Conservation (phyloP, 805 yeast species). For the Metschnikowia sp. region DNA sequence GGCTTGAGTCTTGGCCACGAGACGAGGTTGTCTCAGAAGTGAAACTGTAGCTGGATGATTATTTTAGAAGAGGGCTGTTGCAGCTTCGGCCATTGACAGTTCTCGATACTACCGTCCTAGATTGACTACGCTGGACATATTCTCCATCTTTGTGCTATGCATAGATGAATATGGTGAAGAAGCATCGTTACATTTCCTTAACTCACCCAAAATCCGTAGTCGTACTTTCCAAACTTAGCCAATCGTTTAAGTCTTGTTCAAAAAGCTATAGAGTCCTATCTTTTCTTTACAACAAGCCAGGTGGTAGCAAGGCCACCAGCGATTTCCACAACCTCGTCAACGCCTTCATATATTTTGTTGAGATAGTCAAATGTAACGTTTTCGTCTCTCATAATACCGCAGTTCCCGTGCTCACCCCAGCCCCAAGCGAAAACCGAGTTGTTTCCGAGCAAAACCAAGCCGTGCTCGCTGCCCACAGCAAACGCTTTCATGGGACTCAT, state of each 20-base stretch:
- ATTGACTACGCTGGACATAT: slow-evolving; percentile 69
- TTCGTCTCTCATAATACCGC: slow-evolving; percentile 46
- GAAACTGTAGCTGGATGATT: slow-evolving; percentile 14
- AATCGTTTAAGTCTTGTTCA: not conserved
- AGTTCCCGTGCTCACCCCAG: slow-evolving; percentile 99
- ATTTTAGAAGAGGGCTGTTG: slow-evolving; percentile 14
- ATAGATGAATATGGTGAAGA: slow-evolving; percentile 81
- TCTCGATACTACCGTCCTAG: slow-evolving; percentile 63
- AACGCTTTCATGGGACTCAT: slow-evolving; percentile 17
- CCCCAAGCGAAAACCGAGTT: slow-evolving; percentile 75
- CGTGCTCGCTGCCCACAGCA: slow-evolving; percentile 86
- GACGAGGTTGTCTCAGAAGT: not conserved
- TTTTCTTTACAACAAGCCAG: slow-evolving; percentile 44
- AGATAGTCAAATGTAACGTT: slow-evolving; percentile 37
- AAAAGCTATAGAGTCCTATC: not conserved
- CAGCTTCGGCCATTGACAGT: slow-evolving; percentile 11
- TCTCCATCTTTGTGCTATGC: slow-evolving; percentile 64
- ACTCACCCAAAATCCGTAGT: not conserved
- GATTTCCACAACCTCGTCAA: slow-evolving; percentile 26
- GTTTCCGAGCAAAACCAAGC: slow-evolving; percentile 40
- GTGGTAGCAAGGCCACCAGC: slow-evolving; percentile 69
- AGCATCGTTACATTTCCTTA: slow-evolving; percentile 54
- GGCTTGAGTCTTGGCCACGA: slow-evolving; percentile 16
- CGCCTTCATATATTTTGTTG: slow-evolving; percentile 29
- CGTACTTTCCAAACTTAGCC: not conserved